Percentiles rank a stretch among this genome's conserved stretches.
phyloP scores from a whole-genome alignment of 192 early-diverging fungal species.

The Rhizophagus sp. region DNA sequence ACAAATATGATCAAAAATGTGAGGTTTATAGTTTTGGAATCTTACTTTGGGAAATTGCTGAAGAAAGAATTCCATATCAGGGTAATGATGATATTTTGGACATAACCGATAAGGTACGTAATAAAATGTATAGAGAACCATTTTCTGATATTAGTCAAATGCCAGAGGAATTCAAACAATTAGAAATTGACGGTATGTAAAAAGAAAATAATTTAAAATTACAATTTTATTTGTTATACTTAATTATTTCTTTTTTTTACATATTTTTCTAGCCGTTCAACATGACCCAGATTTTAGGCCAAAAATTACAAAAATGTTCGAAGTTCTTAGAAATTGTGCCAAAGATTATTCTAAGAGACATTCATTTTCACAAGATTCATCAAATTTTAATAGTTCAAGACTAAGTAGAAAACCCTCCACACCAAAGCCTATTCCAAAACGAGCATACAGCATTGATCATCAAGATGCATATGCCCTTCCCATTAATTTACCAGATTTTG shows the following conservation, averaged over 20 bases:
- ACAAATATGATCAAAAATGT: slow-evolving; percentile 3
- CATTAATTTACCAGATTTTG: not conserved
- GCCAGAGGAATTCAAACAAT: not conserved
- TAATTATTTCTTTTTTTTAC: not conserved
- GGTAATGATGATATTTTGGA: not conserved
- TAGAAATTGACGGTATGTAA: not conserved
- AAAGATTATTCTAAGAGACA: not conserved
- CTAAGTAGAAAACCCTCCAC: not conserved
- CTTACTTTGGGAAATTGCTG: not conserved
- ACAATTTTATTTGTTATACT: not conserved
- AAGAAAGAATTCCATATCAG: not conserved
- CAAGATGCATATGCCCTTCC: not conserved
- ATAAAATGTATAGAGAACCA: not conserved
- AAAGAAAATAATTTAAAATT: not conserved
- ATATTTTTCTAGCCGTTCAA: not conserved
- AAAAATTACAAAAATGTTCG: not conserved
- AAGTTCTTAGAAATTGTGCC: not conserved
- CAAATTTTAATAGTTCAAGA: not conserved
- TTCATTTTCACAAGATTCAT: not conserved
- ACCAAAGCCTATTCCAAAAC: not conserved
- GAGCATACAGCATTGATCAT: not conserved
- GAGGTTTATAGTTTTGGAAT: not conserved
- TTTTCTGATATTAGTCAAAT: not conserved
- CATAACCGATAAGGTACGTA: not conserved
- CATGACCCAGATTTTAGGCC: not conserved